These are phyloP conservation scores for Talaromyces piceae DNA, from an alignment of 2,329 filamentous ascomycete genomes.

Conservation along the genomic window DNA sequence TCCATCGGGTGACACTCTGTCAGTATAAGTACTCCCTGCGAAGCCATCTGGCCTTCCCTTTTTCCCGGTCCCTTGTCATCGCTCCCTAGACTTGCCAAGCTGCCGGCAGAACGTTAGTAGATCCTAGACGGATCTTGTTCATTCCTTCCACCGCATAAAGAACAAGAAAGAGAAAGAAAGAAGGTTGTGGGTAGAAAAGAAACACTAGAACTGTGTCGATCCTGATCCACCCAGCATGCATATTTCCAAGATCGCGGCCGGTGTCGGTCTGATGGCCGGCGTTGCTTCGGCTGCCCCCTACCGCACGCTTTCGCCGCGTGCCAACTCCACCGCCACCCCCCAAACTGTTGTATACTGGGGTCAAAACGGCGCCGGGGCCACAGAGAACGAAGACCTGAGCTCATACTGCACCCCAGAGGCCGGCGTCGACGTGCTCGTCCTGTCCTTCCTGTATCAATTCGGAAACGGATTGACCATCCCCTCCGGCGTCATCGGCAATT, in stretches of 20 bases:
- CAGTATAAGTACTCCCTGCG: neutral
- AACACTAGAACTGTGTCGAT: neutral
- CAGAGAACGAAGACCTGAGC: constrained; percentile 4
- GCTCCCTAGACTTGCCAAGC: neutral
- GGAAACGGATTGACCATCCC: constrained; percentile 32
- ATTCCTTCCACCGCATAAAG: neutral
- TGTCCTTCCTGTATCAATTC: constrained; percentile 38
- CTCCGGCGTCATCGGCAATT: constrained; percentile 28
- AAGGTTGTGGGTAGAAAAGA: no score
- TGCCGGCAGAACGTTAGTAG: neutral
- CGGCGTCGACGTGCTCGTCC: constrained; percentile 38
- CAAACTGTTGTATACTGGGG: constrained; percentile 8
- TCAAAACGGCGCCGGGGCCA: neutral
- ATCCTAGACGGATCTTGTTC: neutral
- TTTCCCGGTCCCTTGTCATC: neutral
- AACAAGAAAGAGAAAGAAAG: no score
- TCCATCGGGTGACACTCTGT: neutral
- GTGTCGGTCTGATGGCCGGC: neutral
- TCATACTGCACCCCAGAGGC: constrained; percentile 31
- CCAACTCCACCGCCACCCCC: neutral
- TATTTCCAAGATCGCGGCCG: neutral
- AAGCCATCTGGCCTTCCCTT: neutral
- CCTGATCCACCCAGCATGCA: neutral
- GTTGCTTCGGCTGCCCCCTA: neutral
- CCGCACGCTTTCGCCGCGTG: neutral